A percentile compares a stretch with the other conserved stretches of the same genome.
Evolutionary conservation across 1,139 yeast species (phyloP).

Genomic region (Magnusiomyces fungicola): DNA sequence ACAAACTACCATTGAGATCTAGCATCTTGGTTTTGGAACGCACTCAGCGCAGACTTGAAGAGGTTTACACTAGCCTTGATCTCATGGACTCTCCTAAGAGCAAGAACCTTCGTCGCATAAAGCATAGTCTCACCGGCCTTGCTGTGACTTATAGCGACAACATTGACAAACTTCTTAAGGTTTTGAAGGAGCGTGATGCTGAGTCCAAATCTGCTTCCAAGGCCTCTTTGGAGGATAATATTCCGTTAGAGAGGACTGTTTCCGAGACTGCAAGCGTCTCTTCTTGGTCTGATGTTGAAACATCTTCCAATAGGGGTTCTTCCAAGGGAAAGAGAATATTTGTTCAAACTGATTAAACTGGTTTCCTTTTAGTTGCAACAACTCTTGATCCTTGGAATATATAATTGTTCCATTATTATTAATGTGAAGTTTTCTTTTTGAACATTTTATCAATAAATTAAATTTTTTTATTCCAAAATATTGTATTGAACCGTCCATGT

Average conservation of each 20-base stretch:
- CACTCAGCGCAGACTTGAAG: neutral
- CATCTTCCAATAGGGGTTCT: too few species aligned
- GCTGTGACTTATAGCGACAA: conserved; percentile 13
- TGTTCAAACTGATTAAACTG: too few species aligned
- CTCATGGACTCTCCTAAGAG: neutral
- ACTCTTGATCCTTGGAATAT: too few species aligned
- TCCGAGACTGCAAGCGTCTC: neutral
- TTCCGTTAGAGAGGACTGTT: too few species aligned
- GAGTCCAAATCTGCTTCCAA: neutral
- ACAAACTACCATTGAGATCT: neutral
- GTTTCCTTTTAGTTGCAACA: too few species aligned
- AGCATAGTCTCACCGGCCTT: conserved; percentile 11
- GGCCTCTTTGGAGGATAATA: too few species aligned
- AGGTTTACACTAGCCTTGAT: neutral
- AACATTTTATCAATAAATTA: too few species aligned
- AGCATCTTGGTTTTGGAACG: neutral
- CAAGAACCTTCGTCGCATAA: conserved; percentile 4
- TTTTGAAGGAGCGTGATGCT: neutral
- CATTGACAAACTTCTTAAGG: conserved; percentile 4
- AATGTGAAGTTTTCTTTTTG: too few species aligned
- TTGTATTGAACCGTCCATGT: too few species aligned
- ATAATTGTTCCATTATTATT: too few species aligned
- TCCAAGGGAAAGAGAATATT: too few species aligned
- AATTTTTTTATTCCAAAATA: too few species aligned
- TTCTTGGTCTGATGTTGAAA: neutral